phyloP scores from a whole-genome alignment of 257 asterid genomes.

The Anisodus tanguticus region DNA sequence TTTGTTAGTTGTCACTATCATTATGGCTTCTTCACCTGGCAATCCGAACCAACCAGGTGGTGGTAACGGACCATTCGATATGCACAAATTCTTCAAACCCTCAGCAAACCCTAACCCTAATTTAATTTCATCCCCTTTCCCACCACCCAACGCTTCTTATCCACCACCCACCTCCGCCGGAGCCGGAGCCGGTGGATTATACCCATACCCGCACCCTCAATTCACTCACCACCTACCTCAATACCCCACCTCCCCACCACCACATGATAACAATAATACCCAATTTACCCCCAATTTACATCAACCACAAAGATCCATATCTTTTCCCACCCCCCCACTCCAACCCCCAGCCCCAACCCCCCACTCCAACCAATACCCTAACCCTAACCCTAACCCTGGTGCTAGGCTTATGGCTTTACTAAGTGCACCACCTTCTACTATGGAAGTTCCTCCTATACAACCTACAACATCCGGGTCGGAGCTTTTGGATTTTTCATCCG shows the following conservation, averaged over 20 bases:
- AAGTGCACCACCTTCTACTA: slow-evolving; percentile 72
- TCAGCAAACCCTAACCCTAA: slow-evolving; percentile 54
- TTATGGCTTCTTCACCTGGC: slow-evolving; percentile 62
- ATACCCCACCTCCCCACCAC: slow-evolving; percentile 41
- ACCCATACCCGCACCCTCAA: slow-evolving; percentile 50
- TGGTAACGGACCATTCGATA: slow-evolving; percentile 53
- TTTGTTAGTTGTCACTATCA: not conserved
- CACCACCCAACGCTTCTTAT: slow-evolving; percentile 76
- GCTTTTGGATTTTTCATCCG: slow-evolving; percentile 64
- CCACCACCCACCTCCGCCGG: slow-evolving; percentile 65
- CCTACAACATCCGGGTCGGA: slow-evolving; percentile 67
- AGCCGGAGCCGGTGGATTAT: slow-evolving; percentile 45
- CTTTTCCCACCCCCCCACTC: slow-evolving; percentile 81
- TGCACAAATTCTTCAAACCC: slow-evolving; percentile 70
- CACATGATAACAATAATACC: slow-evolving; percentile 35
- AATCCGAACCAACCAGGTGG: slow-evolving; percentile 77
- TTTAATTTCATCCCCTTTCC: slow-evolving; percentile 47
- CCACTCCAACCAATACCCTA: slow-evolving; percentile 55
- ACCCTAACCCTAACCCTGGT: slow-evolving; percentile 50
- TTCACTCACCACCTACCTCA: slow-evolving; percentile 35
- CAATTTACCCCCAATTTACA: slow-evolving; percentile 53
- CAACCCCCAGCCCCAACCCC: slow-evolving; percentile 55
- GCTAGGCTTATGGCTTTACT: slow-evolving; percentile 88
- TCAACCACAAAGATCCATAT: slow-evolving; percentile 71
- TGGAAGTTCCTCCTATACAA: slow-evolving; percentile 51